A percentile compares a stretch with the other conserved stretches of the same genome.
Conservation (phyloP, 1,139 yeast species). For the Debaryomyces sp. region DNA sequence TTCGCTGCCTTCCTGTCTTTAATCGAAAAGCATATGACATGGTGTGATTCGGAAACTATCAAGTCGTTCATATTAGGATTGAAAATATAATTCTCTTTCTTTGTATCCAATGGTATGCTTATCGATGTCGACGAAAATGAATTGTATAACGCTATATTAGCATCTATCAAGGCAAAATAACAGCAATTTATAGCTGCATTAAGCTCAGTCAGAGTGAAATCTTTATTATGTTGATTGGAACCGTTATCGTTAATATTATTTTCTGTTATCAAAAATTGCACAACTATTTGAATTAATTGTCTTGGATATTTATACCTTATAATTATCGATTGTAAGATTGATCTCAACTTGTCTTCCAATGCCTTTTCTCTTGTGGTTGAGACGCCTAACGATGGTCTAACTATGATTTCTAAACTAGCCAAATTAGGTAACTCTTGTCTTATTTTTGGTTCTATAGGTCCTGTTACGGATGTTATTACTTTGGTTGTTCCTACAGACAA, state of each 20-base stretch:
- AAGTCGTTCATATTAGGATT: constrained; percentile 50
- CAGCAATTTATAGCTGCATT: constrained; percentile 74
- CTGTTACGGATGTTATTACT: constrained; percentile 77
- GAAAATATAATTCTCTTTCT: constrained; percentile 22
- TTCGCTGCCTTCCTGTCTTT: constrained; percentile 53
- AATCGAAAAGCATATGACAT: constrained; percentile 66
- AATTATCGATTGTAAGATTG: constrained; percentile 63
- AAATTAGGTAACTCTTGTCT: constrained; percentile 85
- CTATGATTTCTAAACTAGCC: constrained; percentile 77
- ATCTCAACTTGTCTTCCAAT: constrained; percentile 69
- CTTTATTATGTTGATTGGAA: constrained; percentile 24
- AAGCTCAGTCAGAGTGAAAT: constrained; percentile 56
- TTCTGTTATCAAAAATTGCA: constrained; percentile 75
- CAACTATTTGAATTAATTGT: constrained; percentile 80
- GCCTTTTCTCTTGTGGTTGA: constrained; percentile 78
- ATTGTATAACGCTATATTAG: constrained; percentile 68
- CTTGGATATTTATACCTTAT: constrained; percentile 76
- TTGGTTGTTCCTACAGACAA: constrained; percentile 53
- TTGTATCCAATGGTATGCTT: constrained; percentile 32
- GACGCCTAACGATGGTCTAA: constrained; percentile 78
- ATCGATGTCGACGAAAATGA: constrained; percentile 61
- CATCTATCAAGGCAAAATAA: constrained; percentile 73
- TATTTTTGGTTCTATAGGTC: constrained; percentile 85
- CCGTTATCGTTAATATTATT: constrained; percentile 27
- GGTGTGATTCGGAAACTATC: constrained; percentile 55